Evolutionary conservation across 2,329 filamentous ascomycete species (phyloP), one percentile per base, ranked within the genome.

Genomic region (Verticillium isaacii): DNA sequence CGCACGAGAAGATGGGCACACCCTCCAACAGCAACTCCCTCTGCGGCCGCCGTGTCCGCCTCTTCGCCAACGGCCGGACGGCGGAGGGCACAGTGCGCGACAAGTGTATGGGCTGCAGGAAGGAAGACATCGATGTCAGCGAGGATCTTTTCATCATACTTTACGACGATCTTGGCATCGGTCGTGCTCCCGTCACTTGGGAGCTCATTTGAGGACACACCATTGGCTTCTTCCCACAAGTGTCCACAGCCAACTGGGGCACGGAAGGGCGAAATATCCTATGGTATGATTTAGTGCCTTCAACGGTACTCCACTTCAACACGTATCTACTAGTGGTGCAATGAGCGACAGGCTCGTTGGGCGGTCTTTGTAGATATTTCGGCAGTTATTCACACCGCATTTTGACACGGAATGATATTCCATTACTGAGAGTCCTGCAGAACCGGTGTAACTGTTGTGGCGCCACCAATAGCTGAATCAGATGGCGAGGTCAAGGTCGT

Each of bases 121-220:
- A 6, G 1, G 19, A 54, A 11, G 45, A 63, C 39, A 50, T 66
- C 1, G 64, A 64, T 15, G 63, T 63, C 34, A 63, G 57, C 25
- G 59, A 60, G 23, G 41, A 58, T 3, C 39, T 64, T 6, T 66
- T 66, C 39, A 55, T 23, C 9, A 25, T 7, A 2, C 58, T 65
- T 2, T 36, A 59, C 37, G 62, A 59, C 6, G 41, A 57, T 37
- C 61, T 63, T 19, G 59, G 56, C 7, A 29, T 34, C 2, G 63
- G 64, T 15, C 59, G 63, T 8, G 61, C 54, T 34, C 58, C 67
- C 3, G 73, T 78, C 57, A 68, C 69, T 32, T 86, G 83, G 82
- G 79, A 68, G 60, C 82, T 84, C 14, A 32, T 59, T 54, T 59
- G 32, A 59, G 23, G 8, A n/a, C 4, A 39, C 32, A 11, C 14